These are phyloP conservation scores for Irpex rosettiformis DNA, from an alignment of 1,284 basidiomycete genomes.

Conservation along the genomic window DNA sequence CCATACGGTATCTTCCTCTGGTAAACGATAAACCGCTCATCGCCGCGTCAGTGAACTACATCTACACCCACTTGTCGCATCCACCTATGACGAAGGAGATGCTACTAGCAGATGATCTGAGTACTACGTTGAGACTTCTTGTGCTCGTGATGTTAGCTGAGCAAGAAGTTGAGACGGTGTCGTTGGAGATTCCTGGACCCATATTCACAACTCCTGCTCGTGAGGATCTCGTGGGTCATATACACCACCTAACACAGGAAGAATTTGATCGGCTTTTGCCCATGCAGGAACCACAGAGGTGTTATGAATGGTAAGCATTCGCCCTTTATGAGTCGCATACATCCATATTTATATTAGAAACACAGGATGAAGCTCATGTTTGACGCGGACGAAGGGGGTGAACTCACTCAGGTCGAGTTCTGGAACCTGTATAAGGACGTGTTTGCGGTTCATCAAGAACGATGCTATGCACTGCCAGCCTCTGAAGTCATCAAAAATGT, in stretches of 20 bases:
- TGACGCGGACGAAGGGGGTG: constrained; percentile 60
- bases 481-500: constrained; percentile 89
- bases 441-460: constrained; percentile 54
- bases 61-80: constrained; percentile 74
- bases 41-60: constrained; percentile 68
- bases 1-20: constrained; percentile 72
- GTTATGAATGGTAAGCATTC: constrained; percentile 66
- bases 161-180: constrained; percentile 64
- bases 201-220: constrained; percentile 54
- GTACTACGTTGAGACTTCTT: constrained; percentile 61
- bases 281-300: constrained; percentile 69
- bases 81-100: constrained; percentile 76
- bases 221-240: constrained; percentile 24
- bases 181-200: constrained; percentile 54
- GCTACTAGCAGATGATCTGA: constrained; percentile 64
- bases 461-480: constrained; percentile 63
- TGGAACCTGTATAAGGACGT: constrained; percentile 84
- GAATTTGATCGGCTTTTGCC: constrained; percentile 59
- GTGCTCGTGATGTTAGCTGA: constrained; percentile 63
- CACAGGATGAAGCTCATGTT: constrained; percentile 83
- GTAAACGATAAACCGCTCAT: constrained; percentile 66
- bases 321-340: background rate
- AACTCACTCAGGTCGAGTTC: constrained; percentile 86
- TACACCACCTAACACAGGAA: constrained; percentile 60
- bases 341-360: background rate